Evolutionary conservation across 768 basidiomycete genomes (phyloP).

Genomic region (Lanmaoa pseudosensibilis): DNA sequence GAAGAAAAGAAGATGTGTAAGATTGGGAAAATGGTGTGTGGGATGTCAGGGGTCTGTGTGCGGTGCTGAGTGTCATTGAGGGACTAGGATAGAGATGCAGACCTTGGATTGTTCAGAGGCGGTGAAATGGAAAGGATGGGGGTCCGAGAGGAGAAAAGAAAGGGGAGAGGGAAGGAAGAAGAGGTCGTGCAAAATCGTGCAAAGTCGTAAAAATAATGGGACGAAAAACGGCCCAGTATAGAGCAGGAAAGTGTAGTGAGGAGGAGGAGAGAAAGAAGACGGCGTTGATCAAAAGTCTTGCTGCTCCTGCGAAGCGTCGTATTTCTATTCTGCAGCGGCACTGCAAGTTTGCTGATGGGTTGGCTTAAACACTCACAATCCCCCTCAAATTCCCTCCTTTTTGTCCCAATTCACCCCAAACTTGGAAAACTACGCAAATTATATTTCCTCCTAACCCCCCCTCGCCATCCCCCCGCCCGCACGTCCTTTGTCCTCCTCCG

Average conservation of each 20-base stretch:
- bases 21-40: slow-evolving; percentile 31
- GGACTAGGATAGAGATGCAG: slow-evolving; percentile 25
- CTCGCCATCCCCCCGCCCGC: not conserved
- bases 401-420: slow-evolving; percentile 14
- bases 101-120: slow-evolving; percentile 34
- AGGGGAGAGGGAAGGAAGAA: slow-evolving; percentile 40
- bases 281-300: slow-evolving; percentile 35
- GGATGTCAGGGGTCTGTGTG: slow-evolving; percentile 17
- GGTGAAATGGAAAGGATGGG: slow-evolving; percentile 28
- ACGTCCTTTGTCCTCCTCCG: not conserved
- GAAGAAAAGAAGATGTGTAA: slow-evolving; percentile 21
- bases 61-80: slow-evolving; percentile 16
- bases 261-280: slow-evolving; percentile 30
- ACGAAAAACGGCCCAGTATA: slow-evolving; percentile 25
- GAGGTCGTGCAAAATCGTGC: slow-evolving; percentile 70
- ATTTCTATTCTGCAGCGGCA: slow-evolving; percentile 35
- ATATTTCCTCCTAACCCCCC: slow-evolving; percentile 5
- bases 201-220: slow-evolving; percentile 58
- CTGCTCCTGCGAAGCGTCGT: slow-evolving; percentile 32
- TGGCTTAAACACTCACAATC: slow-evolving; percentile 14
- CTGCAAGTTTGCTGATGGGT: slow-evolving; percentile 26
- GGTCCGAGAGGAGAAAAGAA: slow-evolving; percentile 35
- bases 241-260: slow-evolving; percentile 27
- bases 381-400: slow-evolving; percentile 10
- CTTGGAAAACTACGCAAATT: not conserved